These are phyloP conservation scores for Citropsis articulata DNA, from an alignment of 345 rosid species.

Conservation along the genomic window DNA sequence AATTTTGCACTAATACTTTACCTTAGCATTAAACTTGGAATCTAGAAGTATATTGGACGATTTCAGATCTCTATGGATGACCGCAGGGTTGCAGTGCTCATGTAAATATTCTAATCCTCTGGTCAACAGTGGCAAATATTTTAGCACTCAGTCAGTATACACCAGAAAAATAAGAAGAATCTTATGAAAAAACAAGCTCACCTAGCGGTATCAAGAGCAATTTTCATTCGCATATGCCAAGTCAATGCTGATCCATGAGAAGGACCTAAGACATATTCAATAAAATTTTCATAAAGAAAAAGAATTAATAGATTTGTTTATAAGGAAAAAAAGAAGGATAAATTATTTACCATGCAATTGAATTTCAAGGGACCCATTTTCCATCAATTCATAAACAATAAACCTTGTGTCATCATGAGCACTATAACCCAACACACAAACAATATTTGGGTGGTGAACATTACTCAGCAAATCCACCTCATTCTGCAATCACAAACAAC, in stretches of 20 bases:
- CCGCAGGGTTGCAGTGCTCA: constrained; percentile 81
- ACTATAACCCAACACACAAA: constrained; percentile 76
- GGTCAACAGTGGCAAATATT: constrained; percentile 29
- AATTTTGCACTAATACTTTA: constrained; percentile 22
- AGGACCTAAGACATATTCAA: constrained; percentile 45
- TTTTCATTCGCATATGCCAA: constrained; percentile 90
- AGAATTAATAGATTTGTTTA: neutral
- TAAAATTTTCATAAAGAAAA: neutral
- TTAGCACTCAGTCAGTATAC: neutral
- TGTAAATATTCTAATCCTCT: constrained; percentile 97
- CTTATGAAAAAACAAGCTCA: constrained; percentile 28
- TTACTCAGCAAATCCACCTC: constrained; percentile 79
- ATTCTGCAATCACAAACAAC: constrained; percentile 48
- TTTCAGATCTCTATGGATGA: constrained; percentile 98
- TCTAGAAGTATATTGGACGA: constrained; percentile 92
- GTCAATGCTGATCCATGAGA: constrained; percentile 69
- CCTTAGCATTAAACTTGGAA: constrained; percentile 91
- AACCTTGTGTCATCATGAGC: constrained; percentile 50
- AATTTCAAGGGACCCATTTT: constrained; percentile 81
- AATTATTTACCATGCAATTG: constrained; percentile 74
- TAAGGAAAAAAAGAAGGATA: neutral
- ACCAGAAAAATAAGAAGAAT: neutral
- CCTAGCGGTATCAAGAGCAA: constrained; percentile 91
- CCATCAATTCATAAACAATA: constrained; percentile 88
- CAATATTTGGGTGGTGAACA: constrained; percentile 74